These are phyloP conservation scores for Plasmodium vinckei DNA, from an alignment of 169 alveolate species.

Conservation along the genomic window DNA sequence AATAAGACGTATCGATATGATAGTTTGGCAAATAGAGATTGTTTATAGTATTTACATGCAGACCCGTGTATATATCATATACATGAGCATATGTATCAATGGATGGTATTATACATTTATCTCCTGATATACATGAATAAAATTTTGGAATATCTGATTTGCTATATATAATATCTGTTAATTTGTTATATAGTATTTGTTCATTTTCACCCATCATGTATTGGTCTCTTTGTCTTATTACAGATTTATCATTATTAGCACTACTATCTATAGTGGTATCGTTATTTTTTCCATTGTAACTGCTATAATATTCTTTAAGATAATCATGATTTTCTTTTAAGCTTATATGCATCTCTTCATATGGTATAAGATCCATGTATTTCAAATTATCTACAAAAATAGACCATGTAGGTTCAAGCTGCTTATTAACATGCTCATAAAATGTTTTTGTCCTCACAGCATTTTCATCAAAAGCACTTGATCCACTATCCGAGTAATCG, in stretches of 20 bases:
- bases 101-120: constrained; percentile 74
- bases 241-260: neutral
- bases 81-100: constrained; percentile 76
- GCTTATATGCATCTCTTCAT: constrained; percentile 42
- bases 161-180: constrained; percentile 56
- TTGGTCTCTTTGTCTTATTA: neutral
- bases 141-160: constrained; percentile 66
- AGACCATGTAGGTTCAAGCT: constrained; percentile 71
- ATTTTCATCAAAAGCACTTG: constrained; percentile 61
- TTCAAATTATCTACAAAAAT: constrained; percentile 45
- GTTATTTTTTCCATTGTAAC: constrained; percentile 9
- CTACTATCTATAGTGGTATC: neutral
- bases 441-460: constrained; percentile 13
- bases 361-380: constrained; percentile 67
- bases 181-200: constrained; percentile 7
- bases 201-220: constrained; percentile 1
- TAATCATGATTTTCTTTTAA: constrained; percentile 48
- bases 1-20: constrained; percentile 20
- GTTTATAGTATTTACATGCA: constrained; percentile 69
- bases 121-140: constrained; percentile 76
- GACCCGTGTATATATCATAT: constrained; percentile 74
- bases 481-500: constrained; percentile 40
- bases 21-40: constrained; percentile 75
- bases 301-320: constrained; percentile 19
- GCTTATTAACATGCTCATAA: constrained; percentile 72